Evolutionary conservation across 1,284 basidiomycete genomes (phyloP).

Genomic region (Agroathelia rolfsii): DNA sequence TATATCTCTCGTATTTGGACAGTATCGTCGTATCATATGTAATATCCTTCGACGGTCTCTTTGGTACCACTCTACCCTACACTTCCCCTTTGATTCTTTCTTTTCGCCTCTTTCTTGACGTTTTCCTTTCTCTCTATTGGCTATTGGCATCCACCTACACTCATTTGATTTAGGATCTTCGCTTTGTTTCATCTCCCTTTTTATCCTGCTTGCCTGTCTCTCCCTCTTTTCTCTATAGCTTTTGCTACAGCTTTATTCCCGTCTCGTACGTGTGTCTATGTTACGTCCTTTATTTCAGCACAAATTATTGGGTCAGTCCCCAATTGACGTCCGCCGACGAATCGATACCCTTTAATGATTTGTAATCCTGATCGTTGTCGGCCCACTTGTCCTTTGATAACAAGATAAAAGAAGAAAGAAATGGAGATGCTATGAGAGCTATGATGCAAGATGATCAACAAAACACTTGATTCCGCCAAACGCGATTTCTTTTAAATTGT

Average conservation of each 20-base stretch:
- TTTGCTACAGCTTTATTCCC: conserved; percentile 16
- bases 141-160: conserved; percentile 25
- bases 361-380: not conserved
- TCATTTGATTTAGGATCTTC: conserved; percentile 20
- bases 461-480: not conserved
- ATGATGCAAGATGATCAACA: conserved; percentile 17
- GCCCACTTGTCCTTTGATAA: too few relatives aligned
- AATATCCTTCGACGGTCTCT: too few relatives aligned
- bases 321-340: too few relatives aligned
- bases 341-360: not conserved
- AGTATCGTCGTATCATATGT: too few relatives aligned
- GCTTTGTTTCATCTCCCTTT: conserved; percentile 19
- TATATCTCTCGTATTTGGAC: conserved; percentile 7
- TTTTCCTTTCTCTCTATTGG: conserved; percentile 22
- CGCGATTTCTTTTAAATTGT: conserved; percentile 2
- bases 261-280: conserved; percentile 15
- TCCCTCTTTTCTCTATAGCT: conserved; percentile 23
- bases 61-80: conserved; percentile 12
- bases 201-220: conserved; percentile 22
- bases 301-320: too few relatives aligned
- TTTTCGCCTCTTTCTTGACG: conserved; percentile 23
- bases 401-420: too few relatives aligned
- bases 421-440: too few relatives aligned
- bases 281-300: too few relatives aligned
- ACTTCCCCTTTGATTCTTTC: conserved; percentile 17